Base-by-base conservation (phyloP, 192 early-diverging fungal species). In the Neocallimastix lanati region DNA sequence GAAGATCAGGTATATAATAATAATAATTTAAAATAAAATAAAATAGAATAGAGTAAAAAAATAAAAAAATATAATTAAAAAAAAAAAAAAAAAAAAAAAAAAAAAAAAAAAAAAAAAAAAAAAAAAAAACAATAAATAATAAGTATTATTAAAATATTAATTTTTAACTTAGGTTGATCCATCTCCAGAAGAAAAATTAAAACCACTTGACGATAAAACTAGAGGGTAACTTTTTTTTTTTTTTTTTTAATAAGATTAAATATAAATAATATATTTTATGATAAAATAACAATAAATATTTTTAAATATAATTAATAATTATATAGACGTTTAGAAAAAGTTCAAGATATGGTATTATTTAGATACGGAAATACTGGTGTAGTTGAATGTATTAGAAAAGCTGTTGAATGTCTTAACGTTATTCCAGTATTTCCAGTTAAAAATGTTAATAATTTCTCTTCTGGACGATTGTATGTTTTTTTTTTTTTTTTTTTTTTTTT, bases 311-410 rank as follows among this genome's bases (percentile, higher is more conserved):
- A n/a, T n/a, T n/a, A n/a, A n/a, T n/a, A n/a, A n/a, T n/a, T n/a
- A n/a, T n/a, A 4, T n/a, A 67, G 50, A 58, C 28, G 80, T 78
- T 76, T 87, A 25, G 86, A 87, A 83, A 84, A 81, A 37, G 85
- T 86, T 28, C 86, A 84, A 76, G 93, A 95, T 77, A 82, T 95
- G 67, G 93, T 95, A 1, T 79, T 95, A 80, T 95, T 94, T 80
- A 89, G 94, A 12, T 95, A 93, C 83, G 93, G 93, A 21, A 88
- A 87, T 12, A 94, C 94, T 7, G 94, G 94, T n/a, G 92, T 94
- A 12, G 90, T 90, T 76, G 91, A 93, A 13, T 88, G 91, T 0
- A 80, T 95, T 77, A 82, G 86, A 36, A 83, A 87, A 27, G 92
- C 90, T 0, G 89, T 95, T 1, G 87, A 92, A 28, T 82, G 87